phyloP scores from a whole-genome alignment of 2,329 filamentous ascomycete genomes.

The Cercospora sp. region DNA sequence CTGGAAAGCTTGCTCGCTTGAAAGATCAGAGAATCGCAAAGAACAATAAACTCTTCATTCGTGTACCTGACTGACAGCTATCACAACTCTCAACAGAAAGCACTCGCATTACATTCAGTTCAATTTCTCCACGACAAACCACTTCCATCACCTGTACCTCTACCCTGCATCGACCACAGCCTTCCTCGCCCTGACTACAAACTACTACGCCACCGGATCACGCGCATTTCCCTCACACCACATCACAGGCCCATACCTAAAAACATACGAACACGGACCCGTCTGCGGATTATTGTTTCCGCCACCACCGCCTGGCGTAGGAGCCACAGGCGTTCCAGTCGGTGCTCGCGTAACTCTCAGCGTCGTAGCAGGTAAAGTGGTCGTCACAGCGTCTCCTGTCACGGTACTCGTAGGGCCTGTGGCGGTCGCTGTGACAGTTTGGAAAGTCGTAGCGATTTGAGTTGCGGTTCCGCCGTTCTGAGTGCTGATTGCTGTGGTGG shows the following conservation, averaged over 20 bases:
- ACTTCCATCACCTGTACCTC: neutral
- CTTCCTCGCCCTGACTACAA: neutral
- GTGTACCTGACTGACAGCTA: neutral
- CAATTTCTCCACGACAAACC: neutral
- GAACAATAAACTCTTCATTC: neutral
- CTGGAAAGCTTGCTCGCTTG: slow-evolving; percentile 32
- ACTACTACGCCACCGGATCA: neutral
- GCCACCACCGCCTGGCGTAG: neutral
- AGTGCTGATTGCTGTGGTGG: slow-evolving; percentile 3
- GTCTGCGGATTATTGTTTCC: neutral
- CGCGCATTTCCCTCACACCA: slow-evolving; percentile 5
- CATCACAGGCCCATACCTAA: neutral
- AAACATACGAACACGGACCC: slow-evolving; percentile 3
- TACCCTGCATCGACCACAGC: too few relatives aligned
- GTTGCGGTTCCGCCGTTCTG: slow-evolving; percentile 3
- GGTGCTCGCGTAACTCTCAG: neutral
- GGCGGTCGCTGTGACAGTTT: neutral
- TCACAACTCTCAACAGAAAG: neutral
- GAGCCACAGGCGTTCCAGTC: neutral
- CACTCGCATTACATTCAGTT: neutral
- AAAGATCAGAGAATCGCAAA: neutral
- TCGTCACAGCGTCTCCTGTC: neutral
- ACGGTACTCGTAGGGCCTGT: slow-evolving; percentile 1
- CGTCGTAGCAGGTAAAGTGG: neutral
- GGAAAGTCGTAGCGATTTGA: neutral